Evolutionary conservation across 2,329 filamentous ascomycete species (phyloP).

Genomic region (Penicillium crustosum): DNA sequence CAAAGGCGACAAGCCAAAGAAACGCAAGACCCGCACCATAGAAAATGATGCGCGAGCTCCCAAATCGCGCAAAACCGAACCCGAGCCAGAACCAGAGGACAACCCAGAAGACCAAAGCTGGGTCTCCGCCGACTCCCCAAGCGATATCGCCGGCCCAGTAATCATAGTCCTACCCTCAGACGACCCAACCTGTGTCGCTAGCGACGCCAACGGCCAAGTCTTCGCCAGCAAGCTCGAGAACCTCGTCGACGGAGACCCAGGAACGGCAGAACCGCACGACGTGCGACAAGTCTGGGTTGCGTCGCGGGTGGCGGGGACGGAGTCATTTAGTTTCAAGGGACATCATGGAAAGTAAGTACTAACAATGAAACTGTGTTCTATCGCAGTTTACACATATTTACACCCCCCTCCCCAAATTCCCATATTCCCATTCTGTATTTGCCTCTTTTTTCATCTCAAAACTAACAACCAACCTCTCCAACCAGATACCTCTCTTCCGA

Average conservation of each 20-base stretch:
- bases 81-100: conserved; percentile 26
- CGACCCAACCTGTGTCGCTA: conserved; percentile 72
- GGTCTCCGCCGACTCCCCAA: conserved; percentile 75
- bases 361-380: not conserved
- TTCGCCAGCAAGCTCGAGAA: conserved; percentile 83
- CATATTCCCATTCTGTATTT: not conserved
- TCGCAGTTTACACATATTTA: not conserved
- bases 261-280: conserved; percentile 91
- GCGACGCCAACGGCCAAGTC: conserved; percentile 82
- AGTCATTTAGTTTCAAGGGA: conserved; percentile 81
- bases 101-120: conserved; percentile 75
- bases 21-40: conserved; percentile 72
- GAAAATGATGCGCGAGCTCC: conserved; percentile 35
- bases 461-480: not conserved
- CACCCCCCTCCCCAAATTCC: not conserved
- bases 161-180: conserved; percentile 78
- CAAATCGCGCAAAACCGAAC: conserved; percentile 28
- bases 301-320: conserved; percentile 77
- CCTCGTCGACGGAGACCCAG: conserved; percentile 75
- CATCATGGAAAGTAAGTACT: conserved; percentile 72
- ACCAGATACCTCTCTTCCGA: conserved; percentile 79
- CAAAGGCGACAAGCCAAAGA: conserved; percentile 95
- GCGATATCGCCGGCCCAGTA: conserved; percentile 77
- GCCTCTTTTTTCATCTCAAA: not conserved
- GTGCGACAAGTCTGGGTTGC: conserved; percentile 95